Conservation (phyloP, 345 rosid genomes). For the Camelina hispida region DNA sequence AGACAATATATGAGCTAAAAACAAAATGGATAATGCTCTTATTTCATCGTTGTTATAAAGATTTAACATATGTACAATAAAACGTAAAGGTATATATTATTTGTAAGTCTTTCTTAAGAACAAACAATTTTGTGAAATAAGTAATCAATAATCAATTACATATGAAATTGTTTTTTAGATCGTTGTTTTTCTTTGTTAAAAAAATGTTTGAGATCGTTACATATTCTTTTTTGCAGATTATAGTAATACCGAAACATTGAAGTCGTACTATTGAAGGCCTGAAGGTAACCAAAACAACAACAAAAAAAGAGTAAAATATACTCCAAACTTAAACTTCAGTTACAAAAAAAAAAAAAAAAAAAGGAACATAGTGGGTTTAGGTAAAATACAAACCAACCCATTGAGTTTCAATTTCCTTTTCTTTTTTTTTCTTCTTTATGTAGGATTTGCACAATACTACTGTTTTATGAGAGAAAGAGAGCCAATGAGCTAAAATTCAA, state of each 20-base stretch:
- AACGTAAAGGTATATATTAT: not conserved
- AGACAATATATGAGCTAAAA: not conserved
- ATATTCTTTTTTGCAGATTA: not conserved
- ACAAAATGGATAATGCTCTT: not conserved
- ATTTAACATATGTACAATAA: not conserved
- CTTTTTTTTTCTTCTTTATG: constrained; percentile 19
- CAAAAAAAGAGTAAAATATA: constrained; percentile 30
- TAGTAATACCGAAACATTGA: constrained; percentile 3
- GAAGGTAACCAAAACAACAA: not conserved
- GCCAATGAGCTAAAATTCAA: constrained; percentile 32
- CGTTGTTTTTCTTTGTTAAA: not conserved
- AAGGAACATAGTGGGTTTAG: constrained; percentile 37
- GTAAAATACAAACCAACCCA: constrained; percentile 45
- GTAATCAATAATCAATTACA: not conserved
- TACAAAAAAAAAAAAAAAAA: constrained; percentile 9
- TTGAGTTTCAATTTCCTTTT: constrained; percentile 23
- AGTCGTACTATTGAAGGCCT: constrained; percentile 24
- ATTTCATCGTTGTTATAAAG: not conserved
- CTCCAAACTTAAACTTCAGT: constrained; percentile 32
- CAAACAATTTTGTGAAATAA: not conserved
- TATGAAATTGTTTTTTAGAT: not conserved
- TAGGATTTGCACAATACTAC: constrained; percentile 42
- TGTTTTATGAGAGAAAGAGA: constrained; percentile 30
- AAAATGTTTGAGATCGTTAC: not conserved
- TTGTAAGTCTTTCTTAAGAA: not conserved